phyloP scores from a whole-genome alignment of 83 land plant species.

The Picea abies region DNA sequence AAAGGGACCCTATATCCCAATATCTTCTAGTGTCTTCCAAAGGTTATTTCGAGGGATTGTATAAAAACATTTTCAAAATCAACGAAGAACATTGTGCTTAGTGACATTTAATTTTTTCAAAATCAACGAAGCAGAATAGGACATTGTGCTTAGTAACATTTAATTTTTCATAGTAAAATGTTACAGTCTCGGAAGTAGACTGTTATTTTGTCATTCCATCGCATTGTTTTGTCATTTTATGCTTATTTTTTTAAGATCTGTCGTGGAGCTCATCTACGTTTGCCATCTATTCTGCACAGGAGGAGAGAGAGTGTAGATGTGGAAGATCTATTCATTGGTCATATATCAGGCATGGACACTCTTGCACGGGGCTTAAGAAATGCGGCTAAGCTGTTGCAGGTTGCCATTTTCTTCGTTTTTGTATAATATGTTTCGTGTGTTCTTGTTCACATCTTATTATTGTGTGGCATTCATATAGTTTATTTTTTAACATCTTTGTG shows the following conservation, averaged over 20 bases:
- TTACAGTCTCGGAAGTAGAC: too few species aligned
- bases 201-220: too few species aligned
- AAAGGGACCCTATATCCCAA: too few species aligned
- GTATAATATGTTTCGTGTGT: not conserved
- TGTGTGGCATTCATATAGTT: not conserved
- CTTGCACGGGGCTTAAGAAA: conserved; percentile 94
- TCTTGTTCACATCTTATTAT: not conserved
- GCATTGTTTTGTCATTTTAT: not conserved
- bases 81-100: too few species aligned
- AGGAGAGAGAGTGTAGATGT: conserved; percentile 98
- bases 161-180: too few species aligned
- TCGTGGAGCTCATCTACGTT: conserved; percentile 8
- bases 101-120: too few species aligned
- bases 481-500: not conserved
- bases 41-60: too few species aligned
- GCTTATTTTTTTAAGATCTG: not conserved
- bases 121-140: too few species aligned
- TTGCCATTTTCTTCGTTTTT: conserved; percentile 3
- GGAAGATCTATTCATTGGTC: conserved; percentile 94
- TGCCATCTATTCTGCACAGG: conserved; percentile 28
- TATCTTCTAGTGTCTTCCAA: too few species aligned
- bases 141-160: too few species aligned
- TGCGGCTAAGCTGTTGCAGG: conserved; percentile 87
- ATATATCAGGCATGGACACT: conserved; percentile 94
- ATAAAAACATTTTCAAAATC: too few species aligned